Evolutionary conservation across 176 grass and related monocot genomes (phyloP).

Genomic region (Ampelocalamus luodianensis): DNA sequence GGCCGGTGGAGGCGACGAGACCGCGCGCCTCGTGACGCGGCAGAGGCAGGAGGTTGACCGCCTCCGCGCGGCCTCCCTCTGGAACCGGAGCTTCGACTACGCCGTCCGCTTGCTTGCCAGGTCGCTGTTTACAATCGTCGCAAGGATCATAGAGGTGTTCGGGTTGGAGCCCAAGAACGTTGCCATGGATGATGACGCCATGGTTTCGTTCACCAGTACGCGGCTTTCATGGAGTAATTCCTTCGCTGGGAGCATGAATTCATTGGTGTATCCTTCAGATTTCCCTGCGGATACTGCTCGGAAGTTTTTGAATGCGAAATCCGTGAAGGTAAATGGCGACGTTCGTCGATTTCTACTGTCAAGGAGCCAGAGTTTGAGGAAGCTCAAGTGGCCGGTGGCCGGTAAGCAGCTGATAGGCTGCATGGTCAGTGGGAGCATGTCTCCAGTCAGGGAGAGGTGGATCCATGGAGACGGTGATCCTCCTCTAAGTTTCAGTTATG

Average conservation of each 20-base stretch:
- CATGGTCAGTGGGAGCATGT: slow-evolving; percentile 41
- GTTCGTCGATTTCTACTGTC: slow-evolving; percentile 25
- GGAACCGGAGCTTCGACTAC: slow-evolving; percentile 65
- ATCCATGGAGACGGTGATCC: slow-evolving; percentile 32
- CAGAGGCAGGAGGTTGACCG: slow-evolving; percentile 76
- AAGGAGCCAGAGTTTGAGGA: slow-evolving; percentile 54
- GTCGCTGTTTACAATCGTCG: slow-evolving; percentile 74
- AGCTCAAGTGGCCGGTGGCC: slow-evolving; percentile 52
- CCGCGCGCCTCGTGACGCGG: slow-evolving; percentile 52
- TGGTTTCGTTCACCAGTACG: neutral
- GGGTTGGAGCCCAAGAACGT: slow-evolving; percentile 36
- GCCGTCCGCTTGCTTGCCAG: slow-evolving; percentile 65
- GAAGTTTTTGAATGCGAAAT: slow-evolving; percentile 24
- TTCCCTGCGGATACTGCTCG: neutral
- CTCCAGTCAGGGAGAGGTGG: slow-evolving; percentile 52
- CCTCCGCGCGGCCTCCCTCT: slow-evolving; percentile 66
- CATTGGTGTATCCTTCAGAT: slow-evolving; percentile 55
- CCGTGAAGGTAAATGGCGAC: slow-evolving; percentile 7
- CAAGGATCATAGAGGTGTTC: slow-evolving; percentile 60
- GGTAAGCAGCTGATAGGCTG: slow-evolving; percentile 59
- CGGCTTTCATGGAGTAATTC: slow-evolving; percentile 57
- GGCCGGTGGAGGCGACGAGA: slow-evolving; percentile 14
- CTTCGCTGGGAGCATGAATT: slow-evolving; percentile 22
- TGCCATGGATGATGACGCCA: neutral
- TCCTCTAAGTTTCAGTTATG: slow-evolving; percentile 35